phyloP scores from a whole-genome alignment of 139 green algal species.

The Parachlorella kessleri region DNA sequence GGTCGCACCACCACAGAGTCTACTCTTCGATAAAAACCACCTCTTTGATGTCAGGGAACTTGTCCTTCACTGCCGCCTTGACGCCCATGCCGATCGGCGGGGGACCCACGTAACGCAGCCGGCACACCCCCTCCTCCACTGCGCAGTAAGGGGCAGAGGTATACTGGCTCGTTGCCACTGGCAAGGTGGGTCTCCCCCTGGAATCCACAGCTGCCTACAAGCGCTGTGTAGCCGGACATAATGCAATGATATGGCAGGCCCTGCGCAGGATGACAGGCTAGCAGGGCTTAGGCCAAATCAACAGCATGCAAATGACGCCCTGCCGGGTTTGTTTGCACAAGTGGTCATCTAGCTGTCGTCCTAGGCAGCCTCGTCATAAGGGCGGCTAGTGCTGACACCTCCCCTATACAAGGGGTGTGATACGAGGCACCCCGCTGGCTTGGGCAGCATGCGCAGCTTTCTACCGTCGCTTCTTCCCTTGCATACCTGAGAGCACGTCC shows the following conservation, averaged over 20 bases:
- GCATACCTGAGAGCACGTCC: conserved; percentile 54
- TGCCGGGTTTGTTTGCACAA: neutral
- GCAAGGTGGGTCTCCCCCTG: no score
- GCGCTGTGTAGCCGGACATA: no score
- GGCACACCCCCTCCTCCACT: conserved; percentile 56
- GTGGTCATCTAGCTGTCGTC: neutral
- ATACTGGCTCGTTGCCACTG: no score
- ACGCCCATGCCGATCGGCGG: conserved; percentile 70
- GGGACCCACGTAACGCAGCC: conserved; percentile 62
- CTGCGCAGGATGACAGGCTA: no score
- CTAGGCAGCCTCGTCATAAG: neutral
- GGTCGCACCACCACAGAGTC: no score
- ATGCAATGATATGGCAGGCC: no score
- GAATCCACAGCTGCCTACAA: no score
- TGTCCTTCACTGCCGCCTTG: conserved; percentile 73
- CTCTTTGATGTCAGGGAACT: conserved; percentile 73
- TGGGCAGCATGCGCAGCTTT: neutral
- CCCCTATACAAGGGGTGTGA: neutral
- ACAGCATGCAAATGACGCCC: no score
- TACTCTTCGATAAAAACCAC: conserved; percentile 53
- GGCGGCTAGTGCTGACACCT: neutral
- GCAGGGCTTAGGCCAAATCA: no score
- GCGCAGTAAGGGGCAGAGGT: no score
- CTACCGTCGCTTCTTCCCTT: neutral
- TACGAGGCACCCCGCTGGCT: no score